A percentile compares a stretch with the other conserved stretches of the same genome.
Conservation (phyloP, 139 green algal genomes). For the Chloropicon primus region DNA sequence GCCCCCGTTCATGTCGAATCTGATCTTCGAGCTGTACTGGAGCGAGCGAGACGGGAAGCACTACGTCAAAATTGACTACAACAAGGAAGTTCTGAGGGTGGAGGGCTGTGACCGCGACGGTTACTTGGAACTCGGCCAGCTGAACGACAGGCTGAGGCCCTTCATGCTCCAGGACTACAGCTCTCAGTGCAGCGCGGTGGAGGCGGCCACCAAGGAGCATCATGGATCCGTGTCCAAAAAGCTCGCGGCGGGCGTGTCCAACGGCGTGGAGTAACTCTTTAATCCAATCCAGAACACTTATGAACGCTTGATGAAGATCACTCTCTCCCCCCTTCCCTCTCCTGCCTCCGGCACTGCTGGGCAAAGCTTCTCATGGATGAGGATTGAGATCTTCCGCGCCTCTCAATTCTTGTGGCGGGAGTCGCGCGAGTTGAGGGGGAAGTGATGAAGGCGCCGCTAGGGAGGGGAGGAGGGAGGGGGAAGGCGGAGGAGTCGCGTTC, state of each 20-base stretch:
- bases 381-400: too few relatives aligned
- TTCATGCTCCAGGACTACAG: too few relatives aligned
- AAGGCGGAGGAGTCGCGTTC: too few relatives aligned
- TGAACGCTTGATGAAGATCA: too few relatives aligned
- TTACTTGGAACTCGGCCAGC: background rate
- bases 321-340: too few relatives aligned
- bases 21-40: slow-evolving; percentile 53
- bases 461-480: too few relatives aligned
- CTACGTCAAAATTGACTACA: background rate
- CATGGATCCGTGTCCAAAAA: background rate
- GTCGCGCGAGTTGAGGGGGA: too few relatives aligned
- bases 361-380: too few relatives aligned
- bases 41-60: background rate
- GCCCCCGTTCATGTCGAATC: slow-evolving; percentile 44
- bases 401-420: too few relatives aligned
- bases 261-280: background rate
- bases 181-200: background rate
- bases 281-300: too few relatives aligned
- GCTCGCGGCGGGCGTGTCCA: background rate
- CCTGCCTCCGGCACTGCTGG: too few relatives aligned
- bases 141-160: background rate
- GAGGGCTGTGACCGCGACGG: background rate
- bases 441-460: too few relatives aligned
- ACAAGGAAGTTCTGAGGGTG: background rate
- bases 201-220: background rate